Percentiles rank a stretch among this genome's conserved stretches.
These are phyloP conservation scores for Persicaria maculosa DNA, from an alignment of 148 eudicot species.

Conservation along the genomic window DNA sequence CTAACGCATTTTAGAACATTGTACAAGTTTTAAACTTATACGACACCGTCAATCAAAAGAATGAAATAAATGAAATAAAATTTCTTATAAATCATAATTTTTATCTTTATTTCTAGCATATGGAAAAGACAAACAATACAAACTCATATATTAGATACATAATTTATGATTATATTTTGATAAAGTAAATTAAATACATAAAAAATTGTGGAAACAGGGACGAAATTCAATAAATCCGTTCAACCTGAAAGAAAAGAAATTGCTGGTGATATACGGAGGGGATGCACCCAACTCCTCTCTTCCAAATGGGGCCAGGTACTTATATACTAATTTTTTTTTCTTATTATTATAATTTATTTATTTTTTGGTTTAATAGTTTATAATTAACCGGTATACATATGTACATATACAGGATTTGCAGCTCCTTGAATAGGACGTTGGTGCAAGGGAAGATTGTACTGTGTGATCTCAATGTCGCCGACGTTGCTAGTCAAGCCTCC, in stretches of 20 bases:
- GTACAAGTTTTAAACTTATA: no score
- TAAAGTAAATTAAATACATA: no score
- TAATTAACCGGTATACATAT: no score
- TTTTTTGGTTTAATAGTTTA: not conserved
- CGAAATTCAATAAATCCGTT: not conserved
- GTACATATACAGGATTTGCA: conserved; percentile 9
- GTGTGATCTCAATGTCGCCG: conserved; percentile 16
- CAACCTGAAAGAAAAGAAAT: not conserved
- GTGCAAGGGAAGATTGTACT: conserved; percentile 33
- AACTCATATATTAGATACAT: no score
- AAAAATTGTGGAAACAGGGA: not conserved
- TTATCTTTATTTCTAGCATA: no score
- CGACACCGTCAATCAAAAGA: no score
- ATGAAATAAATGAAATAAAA: no score
- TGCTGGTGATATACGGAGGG: not conserved
- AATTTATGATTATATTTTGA: no score
- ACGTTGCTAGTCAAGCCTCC: not conserved
- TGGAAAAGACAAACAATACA: no score
- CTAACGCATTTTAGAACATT: no score
- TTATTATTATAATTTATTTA: not conserved
- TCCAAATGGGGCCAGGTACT: not conserved
- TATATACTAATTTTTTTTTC: no score
- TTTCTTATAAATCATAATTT: no score
- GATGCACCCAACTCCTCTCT: conserved; percentile 9
- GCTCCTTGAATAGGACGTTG: conserved; percentile 12